phyloP scores from a whole-genome alignment of 768 basidiomycete species.

The Lyophyllum shimeji region DNA sequence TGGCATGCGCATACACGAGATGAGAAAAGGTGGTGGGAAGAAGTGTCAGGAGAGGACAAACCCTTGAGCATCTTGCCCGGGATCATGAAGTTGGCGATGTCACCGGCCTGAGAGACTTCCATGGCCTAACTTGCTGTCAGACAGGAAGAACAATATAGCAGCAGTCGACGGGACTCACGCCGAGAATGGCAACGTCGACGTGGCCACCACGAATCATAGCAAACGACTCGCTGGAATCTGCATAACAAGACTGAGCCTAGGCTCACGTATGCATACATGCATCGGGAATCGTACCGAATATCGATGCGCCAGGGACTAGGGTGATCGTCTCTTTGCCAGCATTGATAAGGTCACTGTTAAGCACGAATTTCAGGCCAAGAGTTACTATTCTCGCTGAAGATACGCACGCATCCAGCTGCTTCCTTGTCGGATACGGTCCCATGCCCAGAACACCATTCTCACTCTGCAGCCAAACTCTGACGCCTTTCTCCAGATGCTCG shows the following conservation, averaged over 20 bases:
- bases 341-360: constrained; percentile 80
- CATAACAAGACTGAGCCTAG: constrained; percentile 1
- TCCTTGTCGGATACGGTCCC: constrained; percentile 86
- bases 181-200: constrained; percentile 90
- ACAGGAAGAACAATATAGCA: constrained; percentile 51
- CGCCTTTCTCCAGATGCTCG: constrained; percentile 68
- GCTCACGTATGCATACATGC: no score
- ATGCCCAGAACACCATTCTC: constrained; percentile 90
- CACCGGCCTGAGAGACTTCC: constrained; percentile 91
- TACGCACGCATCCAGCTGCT: constrained; percentile 78
- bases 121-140: constrained; percentile 58
- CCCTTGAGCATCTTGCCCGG: constrained; percentile 92
- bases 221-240: constrained; percentile 91
- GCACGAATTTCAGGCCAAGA: constrained; percentile 1
- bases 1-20: constrained; percentile 24
- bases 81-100: constrained; percentile 98
- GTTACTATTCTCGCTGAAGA: background rate
- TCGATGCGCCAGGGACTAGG: constrained; percentile 84
- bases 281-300: constrained; percentile 67
- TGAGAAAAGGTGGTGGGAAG: background rate
- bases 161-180: constrained; percentile 49
- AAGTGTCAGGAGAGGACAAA: constrained; percentile 16
- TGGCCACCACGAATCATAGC: constrained; percentile 98
- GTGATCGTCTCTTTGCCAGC: constrained; percentile 96
- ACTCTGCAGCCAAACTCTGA: constrained; percentile 87